Base-by-base conservation (phyloP, 208 protist species). In the Acanthamoeba castellanii region DNA sequence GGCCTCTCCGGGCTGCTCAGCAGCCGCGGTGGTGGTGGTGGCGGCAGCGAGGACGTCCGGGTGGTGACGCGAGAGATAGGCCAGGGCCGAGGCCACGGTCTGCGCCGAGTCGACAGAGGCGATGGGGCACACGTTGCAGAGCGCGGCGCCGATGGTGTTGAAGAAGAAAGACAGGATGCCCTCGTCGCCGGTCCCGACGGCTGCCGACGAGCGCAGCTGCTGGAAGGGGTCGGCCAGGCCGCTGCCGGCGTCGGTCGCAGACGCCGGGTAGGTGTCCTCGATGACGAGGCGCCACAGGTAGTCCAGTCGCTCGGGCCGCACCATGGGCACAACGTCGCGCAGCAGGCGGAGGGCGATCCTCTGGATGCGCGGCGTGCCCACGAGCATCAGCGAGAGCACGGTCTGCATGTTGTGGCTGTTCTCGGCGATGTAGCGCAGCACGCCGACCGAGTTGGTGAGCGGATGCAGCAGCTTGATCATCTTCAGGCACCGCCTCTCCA, bases 361-460 rank as follows among this genome's bases (percentile, higher is more conserved):
- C 57, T 94, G 90, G 61, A 94, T 94, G 70, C 90, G 90, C 6
- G 57, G 90, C 9, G 37, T 85, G 66, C 50, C 66, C 42, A 94
- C 30, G 22, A 94, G 90, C 18, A 94, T 16, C 6, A 94, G 90
- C 50, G 90, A 85, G n/a, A 94, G 70, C 18, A 84, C 25, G 27
- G 57, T 61, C 72, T 94, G 68, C 90, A 94, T 94, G 52, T 68
- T 94, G 52, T 84, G 64, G 72, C 52, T 70, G 90, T 61, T 85
- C 45, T 78, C 64, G 70, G 72, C 70, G 61, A 94, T 78, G 90
- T 94, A 84, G 50, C 90, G 50, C 32, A 78, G 52, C 34, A 94
- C 70, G 20, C 27, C 90, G 18, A 64, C 52, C 13, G 90, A 94
- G 68, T 68, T 6, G 5, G 70, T 94, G 32, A 94, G 50, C 7